These are phyloP conservation scores for Tolypocladium endophyticum DNA, from an alignment of 2,329 filamentous ascomycete species.

Conservation along the genomic window DNA sequence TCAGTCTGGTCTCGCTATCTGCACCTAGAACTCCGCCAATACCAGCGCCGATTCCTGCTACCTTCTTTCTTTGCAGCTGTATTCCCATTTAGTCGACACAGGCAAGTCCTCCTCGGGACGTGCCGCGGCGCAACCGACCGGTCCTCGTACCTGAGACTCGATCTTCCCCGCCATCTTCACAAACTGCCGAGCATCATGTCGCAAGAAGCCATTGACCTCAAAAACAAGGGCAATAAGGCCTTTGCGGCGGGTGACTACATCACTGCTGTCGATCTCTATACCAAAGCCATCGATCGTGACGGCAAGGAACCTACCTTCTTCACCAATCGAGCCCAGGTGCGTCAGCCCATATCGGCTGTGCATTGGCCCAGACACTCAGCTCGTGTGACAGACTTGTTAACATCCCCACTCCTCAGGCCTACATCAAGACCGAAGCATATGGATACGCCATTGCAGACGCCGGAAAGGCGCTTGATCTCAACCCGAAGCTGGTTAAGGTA, in stretches of 20 bases:
- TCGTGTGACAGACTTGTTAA: slow-evolving; percentile 35
- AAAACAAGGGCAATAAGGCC: slow-evolving; percentile 90
- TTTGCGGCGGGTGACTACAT: slow-evolving; percentile 84
- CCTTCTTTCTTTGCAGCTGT: not conserved
- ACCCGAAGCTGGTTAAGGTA: slow-evolving; percentile 83
- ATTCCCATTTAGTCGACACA: not conserved
- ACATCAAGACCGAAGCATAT: slow-evolving; percentile 93
- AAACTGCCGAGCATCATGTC: slow-evolving; percentile 22
- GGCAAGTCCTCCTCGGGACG: not conserved
- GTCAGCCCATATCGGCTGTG: slow-evolving; percentile 15
- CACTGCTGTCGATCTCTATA: slow-evolving; percentile 71
- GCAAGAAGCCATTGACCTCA: slow-evolving; percentile 68
- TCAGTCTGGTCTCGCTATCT: not conserved
- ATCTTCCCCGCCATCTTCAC: not conserved
- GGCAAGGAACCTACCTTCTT: slow-evolving; percentile 80
- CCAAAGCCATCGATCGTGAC: slow-evolving; percentile 76
- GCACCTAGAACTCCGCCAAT: not conserved
- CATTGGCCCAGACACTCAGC: slow-evolving; percentile 10
- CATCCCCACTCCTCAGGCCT: slow-evolving; percentile 45
- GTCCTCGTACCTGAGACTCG: not conserved
- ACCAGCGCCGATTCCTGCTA: not conserved
- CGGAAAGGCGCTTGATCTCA: slow-evolving; percentile 80
- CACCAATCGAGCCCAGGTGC: slow-evolving; percentile 88
- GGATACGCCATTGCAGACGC: slow-evolving; percentile 89
- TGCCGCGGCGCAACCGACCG: not conserved